Evolutionary conservation across 768 basidiomycete genomes (phyloP).

Genomic region (Tylopilus felleus): DNA sequence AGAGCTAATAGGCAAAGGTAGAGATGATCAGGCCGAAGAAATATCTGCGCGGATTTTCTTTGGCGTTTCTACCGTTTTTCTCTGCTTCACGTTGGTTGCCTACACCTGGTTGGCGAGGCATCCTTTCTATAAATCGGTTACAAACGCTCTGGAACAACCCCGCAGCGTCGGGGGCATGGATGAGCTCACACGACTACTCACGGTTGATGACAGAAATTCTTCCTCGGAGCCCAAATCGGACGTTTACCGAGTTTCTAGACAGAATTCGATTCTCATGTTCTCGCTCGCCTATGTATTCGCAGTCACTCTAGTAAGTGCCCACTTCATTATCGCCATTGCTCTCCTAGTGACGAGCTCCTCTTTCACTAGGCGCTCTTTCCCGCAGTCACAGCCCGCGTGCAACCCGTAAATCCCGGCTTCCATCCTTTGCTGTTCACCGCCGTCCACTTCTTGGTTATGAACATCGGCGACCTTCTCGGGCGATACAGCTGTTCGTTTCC

Average conservation of each 20-base stretch:
- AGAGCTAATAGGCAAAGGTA: too few species aligned
- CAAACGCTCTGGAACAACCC: not conserved
- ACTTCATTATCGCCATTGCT: not conserved
- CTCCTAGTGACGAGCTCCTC: not conserved
- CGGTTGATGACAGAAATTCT: not conserved
- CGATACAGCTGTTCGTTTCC: conserved; percentile 72
- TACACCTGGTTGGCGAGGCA: not conserved
- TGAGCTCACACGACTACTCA: not conserved
- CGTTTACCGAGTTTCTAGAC: not conserved
- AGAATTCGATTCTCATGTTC: conserved; percentile 1
- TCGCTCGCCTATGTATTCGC: not conserved
- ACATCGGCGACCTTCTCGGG: conserved; percentile 66
- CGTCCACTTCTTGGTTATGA: conserved; percentile 72
- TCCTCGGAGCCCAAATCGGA: not conserved
- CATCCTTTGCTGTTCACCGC: conserved; percentile 28
- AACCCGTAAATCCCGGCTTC: not conserved
- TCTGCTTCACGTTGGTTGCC: not conserved
- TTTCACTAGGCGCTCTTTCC: not conserved
- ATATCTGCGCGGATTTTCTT: not conserved
- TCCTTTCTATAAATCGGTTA: not conserved
- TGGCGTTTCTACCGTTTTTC: not conserved
- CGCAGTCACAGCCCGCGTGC: not conserved
- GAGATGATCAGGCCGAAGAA: not conserved
- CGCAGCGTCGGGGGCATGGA: not conserved
- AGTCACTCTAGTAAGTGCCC: not conserved